Base-by-base conservation (phyloP, 106 monocot genomes). In the Xerophyta viscosa region DNA sequence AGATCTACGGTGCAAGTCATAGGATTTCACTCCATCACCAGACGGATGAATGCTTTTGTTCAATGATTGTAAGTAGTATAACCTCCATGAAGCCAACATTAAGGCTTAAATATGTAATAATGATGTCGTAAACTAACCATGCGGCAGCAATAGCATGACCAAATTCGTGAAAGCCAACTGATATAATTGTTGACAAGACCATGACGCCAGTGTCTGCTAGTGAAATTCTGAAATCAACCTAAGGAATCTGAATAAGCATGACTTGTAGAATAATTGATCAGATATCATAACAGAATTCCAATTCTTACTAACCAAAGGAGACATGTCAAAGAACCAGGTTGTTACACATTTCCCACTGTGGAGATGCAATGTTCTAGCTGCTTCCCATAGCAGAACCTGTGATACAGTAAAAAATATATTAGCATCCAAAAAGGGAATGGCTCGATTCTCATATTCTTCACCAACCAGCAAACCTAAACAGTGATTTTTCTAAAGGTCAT, bases 121-220 rank as follows among this genome's bases (percentile, higher is more conserved):
- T 33, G 11, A 6, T 5, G 11, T 33, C 7, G 11, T 33, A 20
- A 56, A 50, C 47, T 50, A 54, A 88, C 94, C 94, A 84, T 78
- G 84, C 70, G 53, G 98, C 90, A 61, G 86, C 76, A 62, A 86
- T 27, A 58, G 82, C 98, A 73, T 98, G 90, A 9, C 98, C 98
- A 63, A 90, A 68, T 83, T 98, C 98, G 75, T 90, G 98, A 77
- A 90, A 24, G 37, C 68, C 52, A 46, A 90, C 62, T 56, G 90
- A 71, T 6, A 77, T 24, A 30, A 80, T 59, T 46, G 89, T 75
- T 26, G 90, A 90, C 31, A 71, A 65, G 56, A 82, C 60, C 50
- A 83, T 58, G 42, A 79, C 27, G 2, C 47, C 37, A 61, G 50
- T 57, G 65, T 86, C 90, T 68, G 69, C 46, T 25, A 96, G 44